Evolutionary conservation across 2,329 filamentous ascomycete genomes (phyloP), one percentile per base, ranked within the genome.

Genomic region (Alternaria longipes): DNA sequence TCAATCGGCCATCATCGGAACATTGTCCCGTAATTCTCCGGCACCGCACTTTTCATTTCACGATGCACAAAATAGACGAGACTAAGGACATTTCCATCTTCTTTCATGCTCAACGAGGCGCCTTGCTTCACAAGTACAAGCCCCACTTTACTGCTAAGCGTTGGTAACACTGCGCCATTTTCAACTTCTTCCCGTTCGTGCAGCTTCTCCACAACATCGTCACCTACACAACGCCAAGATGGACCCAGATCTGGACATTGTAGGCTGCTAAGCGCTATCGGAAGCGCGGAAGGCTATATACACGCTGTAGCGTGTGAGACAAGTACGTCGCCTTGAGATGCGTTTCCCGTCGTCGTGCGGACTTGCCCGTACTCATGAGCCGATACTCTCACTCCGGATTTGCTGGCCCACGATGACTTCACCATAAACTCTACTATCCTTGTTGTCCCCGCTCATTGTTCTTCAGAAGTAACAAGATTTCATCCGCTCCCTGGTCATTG

Each of bases 171-270:
- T 24, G 16, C 46, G 46, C 32, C 22, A 50, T 26, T 24, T 16
- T 26, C 41, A 12, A 36, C 18, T 12, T 28, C 32, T 14, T 51
- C 40, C 41, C 46, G 18, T 14, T 38, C 42, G 36, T 44, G 18
- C 32, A 50, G 46, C 46, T 34, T 50, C 32, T 32, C 32, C 20
- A 50, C 46, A 50, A 36, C 22, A 50, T 38, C 34, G 20, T 38
- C 46, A 38, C 12, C 24, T 28, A 34, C 38, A 57, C 41, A 49
- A 49, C 54, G 12, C 42, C 55, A 61, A 30, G 42, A 71, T 71
- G 67, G 69, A 70, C 62, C 66, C 63, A 58, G 64, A 66, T 57
- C 55, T 63, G 40, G 59, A 60, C 49, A 50, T 54, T 41, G 54
- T 45, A 40, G 53, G 47, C 49, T 65, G 60, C 50, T 64, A 65